Conservation (phyloP, 129 eudicot species). For the Gnaphalium uliginosum region DNA sequence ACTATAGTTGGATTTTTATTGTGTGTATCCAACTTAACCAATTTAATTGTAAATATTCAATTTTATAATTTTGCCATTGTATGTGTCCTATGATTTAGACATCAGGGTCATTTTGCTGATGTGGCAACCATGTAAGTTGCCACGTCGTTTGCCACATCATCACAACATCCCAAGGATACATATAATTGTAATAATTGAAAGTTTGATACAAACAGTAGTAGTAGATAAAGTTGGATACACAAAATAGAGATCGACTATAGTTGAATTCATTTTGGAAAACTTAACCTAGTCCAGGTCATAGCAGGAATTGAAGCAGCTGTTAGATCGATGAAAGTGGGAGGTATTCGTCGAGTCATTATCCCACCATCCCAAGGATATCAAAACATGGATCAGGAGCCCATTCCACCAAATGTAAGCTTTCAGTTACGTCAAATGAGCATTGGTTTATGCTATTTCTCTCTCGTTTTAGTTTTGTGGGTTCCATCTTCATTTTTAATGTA, state of each 20-base stretch:
- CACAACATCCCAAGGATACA: not conserved
- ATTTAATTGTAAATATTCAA: too few relatives aligned
- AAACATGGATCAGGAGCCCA: conserved; percentile 80
- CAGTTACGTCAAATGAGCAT: not conserved
- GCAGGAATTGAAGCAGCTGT: conserved; percentile 83
- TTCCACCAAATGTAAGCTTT: conserved; percentile 81
- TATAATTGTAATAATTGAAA: not conserved
- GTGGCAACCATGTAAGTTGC: not conserved
- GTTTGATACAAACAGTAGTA: not conserved
- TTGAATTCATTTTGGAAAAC: not conserved
- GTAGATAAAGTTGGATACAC: not conserved
- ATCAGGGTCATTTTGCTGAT: too few relatives aligned
- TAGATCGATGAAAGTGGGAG: conserved; percentile 85
- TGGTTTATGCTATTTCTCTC: not conserved
- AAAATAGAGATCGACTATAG: too few relatives aligned
- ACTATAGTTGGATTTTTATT: too few relatives aligned
- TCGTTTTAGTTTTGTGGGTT: not conserved
- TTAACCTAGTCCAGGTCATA: conserved; percentile 63
- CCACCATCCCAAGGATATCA: conserved; percentile 97
- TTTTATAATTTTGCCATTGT: too few relatives aligned
- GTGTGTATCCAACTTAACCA: too few relatives aligned
- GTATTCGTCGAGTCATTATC: conserved; percentile 77
- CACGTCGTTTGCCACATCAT: not conserved
- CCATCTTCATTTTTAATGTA: not conserved
- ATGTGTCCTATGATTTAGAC: too few relatives aligned